These are phyloP conservation scores for Wolfiporia cocos DNA, from an alignment of 1,284 basidiomycete species.

Conservation along the genomic window DNA sequence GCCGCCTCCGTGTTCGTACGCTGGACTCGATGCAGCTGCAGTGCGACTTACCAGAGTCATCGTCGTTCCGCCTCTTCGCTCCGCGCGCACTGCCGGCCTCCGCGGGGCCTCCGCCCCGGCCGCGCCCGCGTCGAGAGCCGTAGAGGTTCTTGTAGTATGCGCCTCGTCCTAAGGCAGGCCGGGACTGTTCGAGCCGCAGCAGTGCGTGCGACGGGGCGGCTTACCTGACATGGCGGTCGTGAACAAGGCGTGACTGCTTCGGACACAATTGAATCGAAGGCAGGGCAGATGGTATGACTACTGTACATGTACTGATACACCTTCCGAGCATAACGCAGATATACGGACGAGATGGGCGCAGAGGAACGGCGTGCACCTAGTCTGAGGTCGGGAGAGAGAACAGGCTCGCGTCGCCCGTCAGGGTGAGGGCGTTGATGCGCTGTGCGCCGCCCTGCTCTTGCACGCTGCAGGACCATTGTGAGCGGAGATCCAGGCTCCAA, in stretches of 20 bases:
- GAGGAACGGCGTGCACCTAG: too few relatives aligned
- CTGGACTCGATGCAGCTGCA: not conserved
- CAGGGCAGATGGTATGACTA: too few relatives aligned
- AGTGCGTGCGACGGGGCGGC: too few relatives aligned
- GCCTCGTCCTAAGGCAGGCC: constrained; percentile 12
- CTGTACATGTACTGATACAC: too few relatives aligned
- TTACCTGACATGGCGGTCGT: too few relatives aligned
- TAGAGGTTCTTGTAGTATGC: constrained; percentile 19
- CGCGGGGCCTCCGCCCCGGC: not conserved
- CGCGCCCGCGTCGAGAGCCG: constrained; percentile 8
- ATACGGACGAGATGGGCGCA: too few relatives aligned
- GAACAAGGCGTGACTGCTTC: too few relatives aligned
- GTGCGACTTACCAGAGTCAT: not conserved
- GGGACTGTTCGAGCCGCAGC: too few relatives aligned
- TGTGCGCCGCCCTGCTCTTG: constrained; percentile 17
- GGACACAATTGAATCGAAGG: too few relatives aligned
- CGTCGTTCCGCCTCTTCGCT: not conserved
- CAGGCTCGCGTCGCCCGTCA: constrained; percentile 20
- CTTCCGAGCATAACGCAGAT: too few relatives aligned
- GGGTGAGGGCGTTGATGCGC: constrained; percentile 17
- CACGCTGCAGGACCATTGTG: not conserved
- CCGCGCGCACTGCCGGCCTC: not conserved
- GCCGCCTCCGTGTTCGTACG: not conserved
- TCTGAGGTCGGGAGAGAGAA: too few relatives aligned
- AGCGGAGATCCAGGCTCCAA: too few relatives aligned